phyloP scores from a whole-genome alignment of 2,329 filamentous ascomycete species.

The Aciculosporium take region DNA sequence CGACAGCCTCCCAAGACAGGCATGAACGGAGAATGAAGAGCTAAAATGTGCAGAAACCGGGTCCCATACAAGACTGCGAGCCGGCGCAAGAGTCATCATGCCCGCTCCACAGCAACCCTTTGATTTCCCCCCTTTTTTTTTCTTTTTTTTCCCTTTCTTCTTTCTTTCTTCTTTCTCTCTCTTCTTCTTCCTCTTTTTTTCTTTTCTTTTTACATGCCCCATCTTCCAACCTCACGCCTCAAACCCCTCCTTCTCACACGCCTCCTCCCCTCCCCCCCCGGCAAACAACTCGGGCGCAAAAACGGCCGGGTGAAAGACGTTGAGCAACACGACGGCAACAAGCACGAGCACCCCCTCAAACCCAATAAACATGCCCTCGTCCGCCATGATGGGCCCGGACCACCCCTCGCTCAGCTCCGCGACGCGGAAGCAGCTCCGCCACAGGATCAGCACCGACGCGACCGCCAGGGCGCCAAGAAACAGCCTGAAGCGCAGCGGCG shows the following conservation, averaged over 20 bases:
- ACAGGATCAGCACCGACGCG: constrained; percentile 49
- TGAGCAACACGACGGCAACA: constrained; percentile 30
- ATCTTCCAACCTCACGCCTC: background rate
- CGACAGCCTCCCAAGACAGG: too few species aligned
- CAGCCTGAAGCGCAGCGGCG: constrained; percentile 31
- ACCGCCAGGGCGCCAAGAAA: constrained; percentile 42
- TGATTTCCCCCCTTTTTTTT: background rate
- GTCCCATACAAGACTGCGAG: too few species aligned
- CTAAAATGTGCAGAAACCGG: too few species aligned
- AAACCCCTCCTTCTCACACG: background rate
- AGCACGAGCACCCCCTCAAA: constrained; percentile 42
- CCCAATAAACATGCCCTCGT: constrained; percentile 41
- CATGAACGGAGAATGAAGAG: too few species aligned
- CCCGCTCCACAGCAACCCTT: too few species aligned
- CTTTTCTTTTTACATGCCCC: background rate
- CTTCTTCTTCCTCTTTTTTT: background rate
- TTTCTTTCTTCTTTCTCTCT: background rate
- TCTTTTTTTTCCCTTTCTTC: background rate
- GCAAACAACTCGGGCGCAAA: constrained; percentile 17
- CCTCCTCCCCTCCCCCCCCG: constrained; percentile 8
- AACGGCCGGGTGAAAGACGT: constrained; percentile 21
- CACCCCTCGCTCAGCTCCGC: constrained; percentile 53
- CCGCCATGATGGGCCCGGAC: constrained; percentile 40
- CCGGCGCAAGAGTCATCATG: too few species aligned
- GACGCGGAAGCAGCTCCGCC: constrained; percentile 50